phyloP scores from a whole-genome alignment of 352 stramenopile genomes.

The Phytophthora uliginosa region DNA sequence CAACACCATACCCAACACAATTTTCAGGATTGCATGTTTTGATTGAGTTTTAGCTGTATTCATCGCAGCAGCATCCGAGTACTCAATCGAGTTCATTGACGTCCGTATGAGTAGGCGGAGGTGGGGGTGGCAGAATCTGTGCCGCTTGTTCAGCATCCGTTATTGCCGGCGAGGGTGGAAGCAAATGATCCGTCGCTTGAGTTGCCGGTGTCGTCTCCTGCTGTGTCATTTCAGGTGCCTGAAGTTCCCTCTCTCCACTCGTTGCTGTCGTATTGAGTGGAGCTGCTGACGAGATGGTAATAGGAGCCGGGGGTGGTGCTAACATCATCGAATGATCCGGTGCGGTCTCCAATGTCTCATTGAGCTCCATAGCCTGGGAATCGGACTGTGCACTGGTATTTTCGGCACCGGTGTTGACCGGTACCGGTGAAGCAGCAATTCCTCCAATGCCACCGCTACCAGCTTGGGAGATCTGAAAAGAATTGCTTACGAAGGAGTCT shows the following conservation, averaged over 20 bases:
- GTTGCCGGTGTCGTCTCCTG: neutral
- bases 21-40: neutral
- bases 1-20: no score
- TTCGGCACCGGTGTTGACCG: neutral
- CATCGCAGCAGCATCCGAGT: neutral
- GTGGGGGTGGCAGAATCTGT: neutral
- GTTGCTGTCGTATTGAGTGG: neutral
- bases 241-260: conserved; percentile 4
- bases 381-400: neutral
- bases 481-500: conserved; percentile 62
- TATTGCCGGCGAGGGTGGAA: conserved; percentile 29
- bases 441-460: conserved; percentile 19
- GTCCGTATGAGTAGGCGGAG: conserved; percentile 43
- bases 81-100: conserved; percentile 64
- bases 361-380: neutral
- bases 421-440: neutral
- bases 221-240: neutral
- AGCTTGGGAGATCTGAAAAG: conserved; percentile 46
- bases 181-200: conserved; percentile 4
- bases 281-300: neutral
- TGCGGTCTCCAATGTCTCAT: neutral
- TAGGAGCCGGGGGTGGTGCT: conserved; percentile 18
- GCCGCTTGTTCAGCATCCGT: neutral
- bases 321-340: conserved; percentile 3
- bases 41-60: neutral